Conservation (phyloP, 306 rosid genomes). For the Trifolium dubium region DNA sequence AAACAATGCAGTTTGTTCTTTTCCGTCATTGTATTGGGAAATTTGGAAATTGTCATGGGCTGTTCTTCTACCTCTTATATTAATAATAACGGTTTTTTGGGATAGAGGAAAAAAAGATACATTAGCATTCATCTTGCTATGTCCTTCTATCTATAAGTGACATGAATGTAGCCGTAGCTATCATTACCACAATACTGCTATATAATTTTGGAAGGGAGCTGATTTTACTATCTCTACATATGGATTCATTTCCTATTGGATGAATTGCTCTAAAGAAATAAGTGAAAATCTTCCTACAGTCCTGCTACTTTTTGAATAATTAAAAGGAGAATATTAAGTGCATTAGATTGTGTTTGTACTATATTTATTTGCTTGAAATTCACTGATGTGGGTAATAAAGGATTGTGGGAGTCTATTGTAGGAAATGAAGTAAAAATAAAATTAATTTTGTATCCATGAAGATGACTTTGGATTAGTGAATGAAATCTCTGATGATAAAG, state of each 20-base stretch:
- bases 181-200: not conserved
- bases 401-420: constrained; percentile 2
- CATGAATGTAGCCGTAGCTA: not conserved
- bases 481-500: not conserved
- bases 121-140: not conserved
- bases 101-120: not conserved
- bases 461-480: not conserved
- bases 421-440: constrained; percentile 1
- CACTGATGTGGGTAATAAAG: not conserved
- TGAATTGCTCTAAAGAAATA: constrained; percentile 4
- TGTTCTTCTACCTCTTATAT: constrained; percentile 21
- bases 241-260: constrained; percentile 10
- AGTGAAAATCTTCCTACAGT: not conserved
- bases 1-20: not conserved
- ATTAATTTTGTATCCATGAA: not conserved
- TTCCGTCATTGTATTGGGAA: not conserved
- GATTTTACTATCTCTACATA: not conserved
- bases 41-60: not conserved
- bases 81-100: not conserved
- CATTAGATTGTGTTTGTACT: constrained; percentile 26
- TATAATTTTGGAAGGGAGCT: constrained; percentile 5
- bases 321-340: constrained; percentile 5
- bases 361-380: not conserved
- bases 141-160: not conserved
- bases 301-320: not conserved